Evolutionary conservation across 768 basidiomycete genomes (phyloP).

Genomic region (Lactarius akahatsu): DNA sequence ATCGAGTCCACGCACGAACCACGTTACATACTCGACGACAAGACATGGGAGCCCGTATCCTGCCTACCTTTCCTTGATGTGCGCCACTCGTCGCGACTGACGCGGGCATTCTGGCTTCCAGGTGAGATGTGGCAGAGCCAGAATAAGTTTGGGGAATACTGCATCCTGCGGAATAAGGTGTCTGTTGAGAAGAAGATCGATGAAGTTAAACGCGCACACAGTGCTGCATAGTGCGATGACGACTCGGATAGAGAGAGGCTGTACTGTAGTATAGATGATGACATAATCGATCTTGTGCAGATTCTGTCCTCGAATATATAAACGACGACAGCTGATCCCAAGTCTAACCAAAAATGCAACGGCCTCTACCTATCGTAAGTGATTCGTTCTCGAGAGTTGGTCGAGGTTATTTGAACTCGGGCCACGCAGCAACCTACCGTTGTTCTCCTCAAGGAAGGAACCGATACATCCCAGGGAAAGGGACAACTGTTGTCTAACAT

Average conservation of each 20-base stretch:
- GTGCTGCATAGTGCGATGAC: not conserved
- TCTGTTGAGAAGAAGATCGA: slow-evolving; percentile 35
- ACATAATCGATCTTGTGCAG: slow-evolving; percentile 22
- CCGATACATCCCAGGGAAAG: slow-evolving; percentile 93
- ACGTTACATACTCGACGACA: slow-evolving; percentile 66
- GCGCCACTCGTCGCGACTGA: slow-evolving; percentile 64
- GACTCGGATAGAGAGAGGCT: not conserved
- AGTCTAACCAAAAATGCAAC: slow-evolving; percentile 65
- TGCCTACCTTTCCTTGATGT: slow-evolving; percentile 87
- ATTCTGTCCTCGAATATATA: not conserved
- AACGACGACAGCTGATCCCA: not conserved
- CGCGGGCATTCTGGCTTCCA: slow-evolving; percentile 81
- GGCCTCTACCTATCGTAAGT: slow-evolving; percentile 43
- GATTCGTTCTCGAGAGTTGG: not conserved
- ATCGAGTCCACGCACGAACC: slow-evolving; percentile 60
- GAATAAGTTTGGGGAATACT: slow-evolving; percentile 89
- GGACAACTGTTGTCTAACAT: slow-evolving; percentile 93
- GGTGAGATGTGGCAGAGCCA: slow-evolving; percentile 60
- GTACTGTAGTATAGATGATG: slow-evolving; percentile 10
- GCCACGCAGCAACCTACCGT: slow-evolving; percentile 88
- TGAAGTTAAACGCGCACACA: slow-evolving; percentile 7
- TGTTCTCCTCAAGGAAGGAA: slow-evolving; percentile 93
- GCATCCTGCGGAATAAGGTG: slow-evolving; percentile 69
- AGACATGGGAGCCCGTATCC: slow-evolving; percentile 76
- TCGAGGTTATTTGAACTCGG: slow-evolving; percentile 24